These are phyloP conservation scores for Septoria linicola DNA, from an alignment of 2,329 filamentous ascomycete species.

Conservation along the genomic window DNA sequence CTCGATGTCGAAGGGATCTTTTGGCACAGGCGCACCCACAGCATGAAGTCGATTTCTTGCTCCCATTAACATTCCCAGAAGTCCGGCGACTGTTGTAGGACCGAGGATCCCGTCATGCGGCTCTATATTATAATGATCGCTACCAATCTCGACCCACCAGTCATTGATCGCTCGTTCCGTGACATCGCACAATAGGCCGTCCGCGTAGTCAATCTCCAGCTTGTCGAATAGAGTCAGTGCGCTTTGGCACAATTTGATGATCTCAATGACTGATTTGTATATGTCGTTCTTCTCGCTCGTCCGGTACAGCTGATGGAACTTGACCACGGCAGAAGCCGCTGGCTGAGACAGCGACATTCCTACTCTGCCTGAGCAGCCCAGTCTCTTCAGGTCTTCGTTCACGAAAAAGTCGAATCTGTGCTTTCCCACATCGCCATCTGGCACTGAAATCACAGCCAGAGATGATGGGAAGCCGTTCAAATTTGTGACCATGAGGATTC, in stretches of 20 bases:
- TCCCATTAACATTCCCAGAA: slow-evolving; percentile 85
- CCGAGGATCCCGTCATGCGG: slow-evolving; percentile 90
- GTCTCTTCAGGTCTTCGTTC: slow-evolving; percentile 87
- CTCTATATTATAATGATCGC: slow-evolving; percentile 88
- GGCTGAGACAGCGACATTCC: slow-evolving; percentile 79
- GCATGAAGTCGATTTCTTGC: slow-evolving; percentile 86
- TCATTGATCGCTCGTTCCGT: slow-evolving; percentile 87
- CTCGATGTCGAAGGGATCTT: slow-evolving; percentile 87
- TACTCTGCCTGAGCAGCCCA: slow-evolving; percentile 87
- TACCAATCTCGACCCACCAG: slow-evolving; percentile 95
- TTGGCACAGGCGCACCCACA: slow-evolving; percentile 76
- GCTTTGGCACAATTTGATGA: slow-evolving; percentile 88
- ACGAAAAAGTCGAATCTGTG: slow-evolving; percentile 85
- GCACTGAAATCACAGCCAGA: slow-evolving; percentile 85
- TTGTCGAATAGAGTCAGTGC: slow-evolving; percentile 86
- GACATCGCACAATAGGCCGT: slow-evolving; percentile 88
- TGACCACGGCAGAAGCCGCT: slow-evolving; percentile 77
- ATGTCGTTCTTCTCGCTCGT: slow-evolving; percentile 80
- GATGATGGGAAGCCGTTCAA: slow-evolving; percentile 88
- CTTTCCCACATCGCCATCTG: slow-evolving; percentile 77
- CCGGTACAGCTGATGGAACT: slow-evolving; percentile 87
- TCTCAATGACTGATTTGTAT: slow-evolving; percentile 75
- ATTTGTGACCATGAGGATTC: slow-evolving; percentile 90
- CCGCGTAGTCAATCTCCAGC: slow-evolving; percentile 82
- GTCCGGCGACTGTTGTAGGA: slow-evolving; percentile 82